Percentiles rank a stretch among this genome's conserved stretches.
Evolutionary conservation across 2,329 filamentous ascomycete genomes (phyloP).

Genomic region (Mollisiaceae sp.): DNA sequence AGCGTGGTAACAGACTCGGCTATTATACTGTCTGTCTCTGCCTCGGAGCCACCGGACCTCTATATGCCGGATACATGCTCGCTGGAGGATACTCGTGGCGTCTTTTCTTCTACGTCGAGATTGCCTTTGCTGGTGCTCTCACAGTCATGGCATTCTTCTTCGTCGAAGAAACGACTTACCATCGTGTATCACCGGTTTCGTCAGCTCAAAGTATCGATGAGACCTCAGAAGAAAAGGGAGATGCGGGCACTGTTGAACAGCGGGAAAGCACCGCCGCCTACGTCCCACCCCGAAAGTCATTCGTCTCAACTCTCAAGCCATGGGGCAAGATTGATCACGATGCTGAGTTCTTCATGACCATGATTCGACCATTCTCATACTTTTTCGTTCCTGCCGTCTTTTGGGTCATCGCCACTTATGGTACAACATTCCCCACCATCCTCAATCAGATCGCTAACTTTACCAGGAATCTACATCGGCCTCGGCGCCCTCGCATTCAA

Average conservation of each 20-base stretch:
- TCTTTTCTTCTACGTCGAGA: conserved; percentile 65
- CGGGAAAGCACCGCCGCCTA: conserved; percentile 36
- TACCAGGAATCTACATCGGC: conserved; percentile 50
- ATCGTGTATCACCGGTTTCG: conserved; percentile 43
- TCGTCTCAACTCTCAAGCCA: conserved; percentile 49
- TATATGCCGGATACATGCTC: conserved; percentile 67
- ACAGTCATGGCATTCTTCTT: conserved; percentile 58
- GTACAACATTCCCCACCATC: conserved; percentile 30
- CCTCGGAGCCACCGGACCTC: conserved; percentile 58
- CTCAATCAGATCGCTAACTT: not conserved
- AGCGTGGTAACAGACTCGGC: conserved; percentile 58
- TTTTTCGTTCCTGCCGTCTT: conserved; percentile 54
- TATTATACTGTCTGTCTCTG: conserved; percentile 65
- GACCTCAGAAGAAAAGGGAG: conserved; percentile 17
- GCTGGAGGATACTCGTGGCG: conserved; percentile 62
- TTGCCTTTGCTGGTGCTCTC: conserved; percentile 53
- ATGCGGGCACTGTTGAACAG: conserved; percentile 30
- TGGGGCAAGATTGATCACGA: conserved; percentile 51
- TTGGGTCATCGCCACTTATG: conserved; percentile 57
- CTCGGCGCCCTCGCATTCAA: conserved; percentile 56
- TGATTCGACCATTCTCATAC: conserved; percentile 52
- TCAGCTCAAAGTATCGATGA: conserved; percentile 20
- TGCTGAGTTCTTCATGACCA: conserved; percentile 51
- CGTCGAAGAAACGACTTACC: conserved; percentile 64
- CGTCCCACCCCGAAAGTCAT: conserved; percentile 48